phyloP scores from a whole-genome alignment of 1,139 yeast species.

The Debaryomyces sp. region DNA sequence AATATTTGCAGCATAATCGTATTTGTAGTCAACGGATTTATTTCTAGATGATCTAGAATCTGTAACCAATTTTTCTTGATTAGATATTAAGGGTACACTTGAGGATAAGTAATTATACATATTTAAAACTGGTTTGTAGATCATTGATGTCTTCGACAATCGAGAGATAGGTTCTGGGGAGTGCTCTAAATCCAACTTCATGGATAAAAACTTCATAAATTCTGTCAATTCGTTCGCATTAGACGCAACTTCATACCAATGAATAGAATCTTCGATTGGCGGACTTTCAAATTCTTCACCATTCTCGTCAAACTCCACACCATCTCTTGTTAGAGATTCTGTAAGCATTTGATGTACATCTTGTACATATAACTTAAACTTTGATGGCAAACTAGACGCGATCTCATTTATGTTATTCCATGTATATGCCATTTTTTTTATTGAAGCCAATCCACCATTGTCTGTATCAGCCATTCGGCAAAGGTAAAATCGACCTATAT shows the following conservation, averaged over 20 bases:
- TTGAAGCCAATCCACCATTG: constrained; percentile 43
- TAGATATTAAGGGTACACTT: constrained; percentile 24
- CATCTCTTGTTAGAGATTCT: constrained; percentile 30
- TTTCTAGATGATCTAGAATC: constrained; percentile 17
- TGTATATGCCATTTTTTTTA: constrained; percentile 33
- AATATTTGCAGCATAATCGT: constrained; percentile 9
- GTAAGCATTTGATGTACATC: constrained; percentile 44
- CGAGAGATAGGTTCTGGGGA: constrained; percentile 9
- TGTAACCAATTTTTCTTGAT: constrained; percentile 20
- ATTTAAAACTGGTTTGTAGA: constrained; percentile 30
- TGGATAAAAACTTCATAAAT: constrained; percentile 32
- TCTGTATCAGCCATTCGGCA: constrained; percentile 43
- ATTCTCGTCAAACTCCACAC: constrained; percentile 37
- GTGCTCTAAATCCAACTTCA: constrained; percentile 22
- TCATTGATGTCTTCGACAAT: constrained; percentile 25
- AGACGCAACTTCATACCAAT: constrained; percentile 51
- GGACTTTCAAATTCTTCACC: constrained; percentile 29
- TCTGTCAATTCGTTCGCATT: constrained; percentile 30
- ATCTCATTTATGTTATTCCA: constrained; percentile 22
- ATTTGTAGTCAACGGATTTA: constrained; percentile 19
- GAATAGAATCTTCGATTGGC: constrained; percentile 15
- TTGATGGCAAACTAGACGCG: constrained; percentile 30
- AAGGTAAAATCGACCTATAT: constrained; percentile 49
- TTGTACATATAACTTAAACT: constrained; percentile 54
- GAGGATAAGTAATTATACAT: constrained; percentile 29